Evolutionary conservation across 345 rosid species (phyloP).

Genomic region (Aquilaria malaccensis): DNA sequence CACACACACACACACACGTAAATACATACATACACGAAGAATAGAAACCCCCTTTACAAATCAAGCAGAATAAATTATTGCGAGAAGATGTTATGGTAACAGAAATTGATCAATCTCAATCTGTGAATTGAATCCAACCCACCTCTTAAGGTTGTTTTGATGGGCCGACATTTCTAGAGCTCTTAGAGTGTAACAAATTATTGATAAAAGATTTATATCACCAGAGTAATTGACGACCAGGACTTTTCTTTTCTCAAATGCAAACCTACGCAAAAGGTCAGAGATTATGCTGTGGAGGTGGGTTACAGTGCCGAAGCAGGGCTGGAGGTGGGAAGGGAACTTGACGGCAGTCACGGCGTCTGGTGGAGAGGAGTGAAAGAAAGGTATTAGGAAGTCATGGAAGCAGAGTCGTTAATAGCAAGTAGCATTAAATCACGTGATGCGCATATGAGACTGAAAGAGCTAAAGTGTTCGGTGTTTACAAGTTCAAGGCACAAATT

Average conservation of each 20-base stretch:
- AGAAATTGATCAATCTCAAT: too few species aligned
- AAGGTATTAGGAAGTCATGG: slow-evolving; percentile 30
- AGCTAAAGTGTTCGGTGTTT: too few species aligned
- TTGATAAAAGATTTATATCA: too few species aligned
- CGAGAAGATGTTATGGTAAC: background rate
- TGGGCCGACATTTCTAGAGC: too few species aligned
- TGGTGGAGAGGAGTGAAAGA: slow-evolving; percentile 25
- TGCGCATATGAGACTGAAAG: too few species aligned
- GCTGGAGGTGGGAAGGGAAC: slow-evolving; percentile 43
- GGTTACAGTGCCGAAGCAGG: slow-evolving; percentile 21
- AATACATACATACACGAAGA: background rate
- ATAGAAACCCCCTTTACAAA: slow-evolving; percentile 3
- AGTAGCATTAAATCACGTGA: too few species aligned
- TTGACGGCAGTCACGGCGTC: slow-evolving; percentile 23
- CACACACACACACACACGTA: too few species aligned
- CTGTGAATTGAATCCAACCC: too few species aligned
- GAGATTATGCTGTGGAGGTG: slow-evolving; percentile 26
- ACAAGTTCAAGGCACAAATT: too few species aligned
- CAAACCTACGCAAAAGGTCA: slow-evolving; percentile 17
- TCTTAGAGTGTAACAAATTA: too few species aligned
- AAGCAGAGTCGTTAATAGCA: slow-evolving; percentile 13
- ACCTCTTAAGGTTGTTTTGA: too few species aligned
- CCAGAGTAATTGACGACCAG: slow-evolving; percentile 32
- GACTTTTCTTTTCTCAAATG: slow-evolving; percentile 18
- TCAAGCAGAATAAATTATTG: background rate